Evolutionary conservation across 148 eudicot species (phyloP), one percentile per base, ranked within the genome.

Genomic region (Rhododendron ovatum): DNA sequence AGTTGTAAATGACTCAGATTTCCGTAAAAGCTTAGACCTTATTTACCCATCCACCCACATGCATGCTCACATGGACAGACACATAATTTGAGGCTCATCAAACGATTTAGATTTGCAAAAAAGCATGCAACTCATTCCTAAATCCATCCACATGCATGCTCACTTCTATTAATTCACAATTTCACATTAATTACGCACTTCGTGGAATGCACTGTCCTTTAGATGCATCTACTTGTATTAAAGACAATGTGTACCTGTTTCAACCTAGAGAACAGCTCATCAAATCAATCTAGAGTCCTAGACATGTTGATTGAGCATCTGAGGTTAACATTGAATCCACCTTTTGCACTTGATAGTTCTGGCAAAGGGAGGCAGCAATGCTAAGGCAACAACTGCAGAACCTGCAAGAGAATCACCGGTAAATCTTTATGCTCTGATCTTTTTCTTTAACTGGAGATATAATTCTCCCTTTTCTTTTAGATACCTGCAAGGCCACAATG

Each of bases 301-400:
- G 20, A 59, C 51, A 26, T 45, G 50, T 8, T 41, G 37, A 24
- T 57, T 30, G 35, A 57, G 39, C 13, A 85, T 39, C 28, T 53
- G 26, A 78, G 26, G 20, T 77, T 10, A 15, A 11, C 74, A 63
- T 84, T 86, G 61, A 87, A 33, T 22, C 53, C 53, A 67, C 71
- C 39, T 63, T 39, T 76, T 47, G 71, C 89, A 63, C 87, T 89
- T 90, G 89, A 83, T 91, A 95, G 97, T 90, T 94, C 85, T 95
- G 98, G 97, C 95, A 94, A 88, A 95, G 90, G 96, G 98, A 95
- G 87, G 95, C 92, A 84, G 90, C 92, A 83, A 87, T 88, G 67
- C 83, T 93, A 87, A 90, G 91, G 90, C 94, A 93, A 71, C 93
- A 95, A 82, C 77, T 95, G 85, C 90, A 93, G 55, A 88, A 90